Percentiles rank a stretch among this genome's conserved stretches.
phyloP scores from a whole-genome alignment of 164 flowering plant genomes.

The Magnolia sinica region DNA sequence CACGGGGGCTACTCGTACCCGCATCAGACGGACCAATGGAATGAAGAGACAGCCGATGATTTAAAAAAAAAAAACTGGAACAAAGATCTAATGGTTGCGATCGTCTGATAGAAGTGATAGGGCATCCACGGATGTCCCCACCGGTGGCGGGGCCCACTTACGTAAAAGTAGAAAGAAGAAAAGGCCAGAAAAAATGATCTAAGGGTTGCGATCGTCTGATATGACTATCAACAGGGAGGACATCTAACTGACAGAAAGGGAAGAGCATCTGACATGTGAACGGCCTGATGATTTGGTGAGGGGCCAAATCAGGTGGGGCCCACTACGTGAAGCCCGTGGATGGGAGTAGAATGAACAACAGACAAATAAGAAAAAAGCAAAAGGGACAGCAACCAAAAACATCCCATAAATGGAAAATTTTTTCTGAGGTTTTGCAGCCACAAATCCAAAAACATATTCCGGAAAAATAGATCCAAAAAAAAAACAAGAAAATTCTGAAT shows the following conservation, averaged over 20 bases:
- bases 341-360: not conserved
- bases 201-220: not conserved
- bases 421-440: not conserved
- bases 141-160: too few species aligned
- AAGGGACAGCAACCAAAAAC: not conserved
- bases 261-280: too few species aligned
- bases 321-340: not conserved
- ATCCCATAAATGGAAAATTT: not conserved
- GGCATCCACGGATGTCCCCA: too few species aligned
- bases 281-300: too few species aligned
- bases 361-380: not conserved
- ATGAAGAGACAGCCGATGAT: too few species aligned
- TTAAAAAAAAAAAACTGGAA: too few species aligned
- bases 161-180: too few species aligned
- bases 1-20: too few species aligned
- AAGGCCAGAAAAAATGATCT: too few species aligned
- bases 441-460: not conserved
- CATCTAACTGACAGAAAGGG: not conserved
- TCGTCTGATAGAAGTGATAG: too few species aligned
- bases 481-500: not conserved
- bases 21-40: too few species aligned
- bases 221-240: not conserved
- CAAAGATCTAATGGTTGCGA: too few species aligned
- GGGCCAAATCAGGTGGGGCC: not conserved
- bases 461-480: not conserved